Evolutionary conservation across 305 asterid species (phyloP), one percentile per base, ranked within the genome.

Genomic region (Andrographis paniculata): DNA sequence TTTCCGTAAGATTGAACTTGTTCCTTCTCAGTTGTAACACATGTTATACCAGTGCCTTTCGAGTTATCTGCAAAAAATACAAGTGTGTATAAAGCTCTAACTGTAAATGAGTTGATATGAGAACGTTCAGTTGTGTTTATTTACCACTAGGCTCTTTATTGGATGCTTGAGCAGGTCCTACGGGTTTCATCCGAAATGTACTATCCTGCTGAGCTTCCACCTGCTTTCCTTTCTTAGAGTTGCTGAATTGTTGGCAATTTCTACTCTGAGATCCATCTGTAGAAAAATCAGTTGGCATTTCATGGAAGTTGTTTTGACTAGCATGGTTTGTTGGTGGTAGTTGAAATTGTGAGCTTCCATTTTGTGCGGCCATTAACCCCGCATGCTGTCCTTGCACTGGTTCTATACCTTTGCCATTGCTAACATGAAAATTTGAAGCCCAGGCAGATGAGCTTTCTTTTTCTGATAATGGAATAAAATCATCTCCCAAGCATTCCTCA

Each of bases 141-240:
- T 62, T 70, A 86, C 87, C 82, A 37, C 43, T 59, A 58, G 72
- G 62, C 52, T 60, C 60, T 64, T 62, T 54, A 47, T 66, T 52
- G 57, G 30, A 44, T 55, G 75, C 63, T 63, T 74, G 74, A 62
- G 64, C 61, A 57, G 58, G 67, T 60, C 53, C 58, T 54, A 40
- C 52, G 58, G 72, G 52, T 48, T 68, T 72, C 12, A 20, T 37
- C 40, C 17, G 37, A 47, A 55, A 58, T 42, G 55, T 20, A 20
- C 65, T 60, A 58, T 69, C 77, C 45, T 20, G 61, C 46, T 60
- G 72, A 53, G 67, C 53, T 45, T 52, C 58, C 53, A 57, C 65
- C 19, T 59, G 64, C 45, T 43, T 52, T 58, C 64, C 76, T 45
- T 59, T 51, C 61, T 44, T 50, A 42, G 45, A 44, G 27, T 55